Evolutionary conservation across 75 land plant genomes (phyloP), one percentile per base, ranked within the genome.

Genomic region (Azolla pinnata): DNA sequence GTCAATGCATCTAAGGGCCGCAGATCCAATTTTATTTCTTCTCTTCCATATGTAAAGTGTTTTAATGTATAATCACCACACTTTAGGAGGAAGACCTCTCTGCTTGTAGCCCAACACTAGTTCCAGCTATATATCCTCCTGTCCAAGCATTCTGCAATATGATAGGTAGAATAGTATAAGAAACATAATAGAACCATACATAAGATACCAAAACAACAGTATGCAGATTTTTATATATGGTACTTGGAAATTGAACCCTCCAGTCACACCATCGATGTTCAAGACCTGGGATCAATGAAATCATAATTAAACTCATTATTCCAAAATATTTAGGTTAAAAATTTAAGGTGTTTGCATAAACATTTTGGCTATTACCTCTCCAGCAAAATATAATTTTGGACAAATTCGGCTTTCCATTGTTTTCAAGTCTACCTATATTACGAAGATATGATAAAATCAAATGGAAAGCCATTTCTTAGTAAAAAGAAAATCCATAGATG

Each of bases 201-300:
- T 47, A 3, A 47, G 19, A 47, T 3, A 12, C 19, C 50, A 12
- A 16, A 20, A 20, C 18, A 18, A 12, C 20, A 3, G 7, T 4
- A 12, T 4, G 19, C 10, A 12, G 19, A 16, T 7, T 18, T 20
- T 27, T 25, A 27, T 19, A 46, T 46, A 23, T 23, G 14, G 53
- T 69, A 86, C 91, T 79, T 87, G 91, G 62, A 84, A 88, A 63
- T 93, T 93, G 71, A 85, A 93, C 1, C 98, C 98, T 10, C 98
- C 98, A 33, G 98, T 93, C 33, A 88, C 67, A 35, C 98, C 98
- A 75, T 93, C 98, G 56, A 85, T 69, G 62, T 93, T 86, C 9
- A 93, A 57, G 17, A 92, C 75, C 97, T 92, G 78, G 52, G n/a
- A n/a, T n/a, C n/a, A n/a, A n/a, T n/a, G n/a, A n/a, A n/a, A n/a